Conservation (phyloP, 2,329 filamentous ascomycete genomes). For the Rhinocladiella mackenziei region DNA sequence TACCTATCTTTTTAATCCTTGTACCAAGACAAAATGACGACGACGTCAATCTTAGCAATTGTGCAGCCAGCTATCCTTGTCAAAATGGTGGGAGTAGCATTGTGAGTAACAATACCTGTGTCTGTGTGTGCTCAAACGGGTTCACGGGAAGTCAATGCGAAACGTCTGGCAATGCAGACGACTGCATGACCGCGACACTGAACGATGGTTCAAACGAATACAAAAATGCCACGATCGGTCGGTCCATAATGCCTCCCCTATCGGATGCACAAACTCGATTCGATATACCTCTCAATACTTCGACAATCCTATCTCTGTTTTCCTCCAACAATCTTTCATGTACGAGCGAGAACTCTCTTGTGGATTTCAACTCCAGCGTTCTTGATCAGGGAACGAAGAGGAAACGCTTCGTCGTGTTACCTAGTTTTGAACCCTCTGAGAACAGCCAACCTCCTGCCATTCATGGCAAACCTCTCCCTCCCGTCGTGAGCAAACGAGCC, state of each 20-base stretch:
- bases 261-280: conserved; percentile 63
- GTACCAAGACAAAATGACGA: conserved; percentile 49
- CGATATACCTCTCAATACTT: conserved; percentile 68
- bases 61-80: conserved; percentile 62
- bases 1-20: conserved; percentile 66
- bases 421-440: conserved; percentile 17
- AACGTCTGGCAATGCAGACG: conserved; percentile 43
- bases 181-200: conserved; percentile 45
- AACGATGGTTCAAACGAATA: conserved; percentile 38
- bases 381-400: conserved; percentile 22
- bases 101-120: conserved; percentile 64
- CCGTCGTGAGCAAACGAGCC: conserved; percentile 11
- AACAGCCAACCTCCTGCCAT: conserved; percentile 8
- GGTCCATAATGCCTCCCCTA: conserved; percentile 71
- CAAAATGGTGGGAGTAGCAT: conserved; percentile 77
- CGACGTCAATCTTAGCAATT: conserved; percentile 41
- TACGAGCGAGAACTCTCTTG: conserved; percentile 76
- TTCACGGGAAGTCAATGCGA: conserved; percentile 67
- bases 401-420: conserved; percentile 26
- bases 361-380: conserved; percentile 54
- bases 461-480: conserved; percentile 7
- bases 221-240: conserved; percentile 73
- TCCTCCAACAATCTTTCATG: conserved; percentile 74
- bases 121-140: conserved; percentile 83
- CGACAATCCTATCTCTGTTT: conserved; percentile 69